phyloP scores from a whole-genome alignment of 371 early-diverging fungal genomes.

The Haplosporangium sp. region DNA sequence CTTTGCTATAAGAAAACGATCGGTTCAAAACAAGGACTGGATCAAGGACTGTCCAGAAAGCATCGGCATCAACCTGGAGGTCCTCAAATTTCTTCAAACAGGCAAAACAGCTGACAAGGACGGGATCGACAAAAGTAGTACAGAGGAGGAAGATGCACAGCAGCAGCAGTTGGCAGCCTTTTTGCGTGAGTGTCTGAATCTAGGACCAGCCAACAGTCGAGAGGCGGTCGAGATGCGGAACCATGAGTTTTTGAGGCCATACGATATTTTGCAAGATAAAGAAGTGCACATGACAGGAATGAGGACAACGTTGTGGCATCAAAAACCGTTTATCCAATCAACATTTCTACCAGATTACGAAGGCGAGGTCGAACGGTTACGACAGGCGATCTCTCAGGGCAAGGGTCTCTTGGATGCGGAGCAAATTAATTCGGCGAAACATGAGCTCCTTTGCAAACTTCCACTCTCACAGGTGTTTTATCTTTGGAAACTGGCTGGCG shows the following conservation, averaged over 20 bases:
- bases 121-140: conserved; percentile 2
- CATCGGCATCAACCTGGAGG: conserved; percentile 39
- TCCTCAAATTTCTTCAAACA: conserved; percentile 28
- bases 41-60: conserved; percentile 33
- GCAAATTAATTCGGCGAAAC: conserved; percentile 8
- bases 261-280: neutral
- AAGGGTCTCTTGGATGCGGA: neutral
- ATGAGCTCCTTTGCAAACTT: conserved; percentile 34
- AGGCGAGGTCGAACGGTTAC: conserved; percentile 42
- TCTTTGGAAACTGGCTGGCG: conserved; percentile 75
- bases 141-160: conserved; percentile 4
- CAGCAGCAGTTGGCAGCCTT: conserved; percentile 18
- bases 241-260: conserved; percentile 30
- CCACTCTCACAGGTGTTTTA: conserved; percentile 68
- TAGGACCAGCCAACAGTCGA: conserved; percentile 8
- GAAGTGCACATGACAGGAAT: neutral
- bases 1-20: conserved; percentile 41
- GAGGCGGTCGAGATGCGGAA: conserved; percentile 31
- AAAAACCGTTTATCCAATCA: conserved; percentile 38
- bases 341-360: conserved; percentile 32
- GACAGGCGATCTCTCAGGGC: conserved; percentile 17
- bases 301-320: conserved; percentile 23
- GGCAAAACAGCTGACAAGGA: conserved; percentile 3
- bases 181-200: conserved; percentile 27
- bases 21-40: conserved; percentile 29